Evolutionary conservation across 1,284 basidiomycete species (phyloP), one percentile per base, ranked within the genome.

Genomic region (Cryptococcus floricola): DNA sequence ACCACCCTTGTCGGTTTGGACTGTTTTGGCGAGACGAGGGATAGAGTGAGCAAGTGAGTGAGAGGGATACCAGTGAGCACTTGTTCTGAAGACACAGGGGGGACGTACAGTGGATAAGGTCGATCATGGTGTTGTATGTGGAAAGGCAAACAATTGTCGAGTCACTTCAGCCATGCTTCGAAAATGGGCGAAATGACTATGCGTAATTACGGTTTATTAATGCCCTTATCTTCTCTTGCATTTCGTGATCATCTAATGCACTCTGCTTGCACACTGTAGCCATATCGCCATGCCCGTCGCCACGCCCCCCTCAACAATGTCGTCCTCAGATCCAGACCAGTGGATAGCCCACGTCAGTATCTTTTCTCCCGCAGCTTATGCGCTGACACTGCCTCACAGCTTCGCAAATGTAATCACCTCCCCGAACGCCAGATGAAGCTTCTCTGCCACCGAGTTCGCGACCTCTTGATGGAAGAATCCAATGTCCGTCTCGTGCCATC

Each of bases 401-500:
- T 97, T 56, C 85, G 86, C 78, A 78, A 84, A 75, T 96, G 91
- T 80, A 83, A 86, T 61, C 87, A 91, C 67, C 84, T 97, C n/a
- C 84, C 89, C 18, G 93, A 97, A 79, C 73, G 84, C 13, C 90
- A 94, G 68, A 95, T 98, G 87, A 93, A 91, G 70, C 77, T 84
- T 13, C 85, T 97, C 52, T 97, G 94, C 80, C 85, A 89, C 57
- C 82, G 86, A 52, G 91, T 97, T 39, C 85, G 89, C 48, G 81
- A 85, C 37, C 84, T 94, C 45, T 83, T 97, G 37, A 85, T 97
- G 71, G 94, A 97, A 75, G 94, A 97, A 76, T 89, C 87, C 61
- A 98, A 97, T 70, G 94, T 97, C 52, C 92, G 95, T 70, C 91
- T 91, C 13, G 91, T 97, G 39, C 87, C 86, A 18, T 87, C 85